Conservation (phyloP, 306 rosid genomes). For the Oemleria cerasiformis region DNA sequence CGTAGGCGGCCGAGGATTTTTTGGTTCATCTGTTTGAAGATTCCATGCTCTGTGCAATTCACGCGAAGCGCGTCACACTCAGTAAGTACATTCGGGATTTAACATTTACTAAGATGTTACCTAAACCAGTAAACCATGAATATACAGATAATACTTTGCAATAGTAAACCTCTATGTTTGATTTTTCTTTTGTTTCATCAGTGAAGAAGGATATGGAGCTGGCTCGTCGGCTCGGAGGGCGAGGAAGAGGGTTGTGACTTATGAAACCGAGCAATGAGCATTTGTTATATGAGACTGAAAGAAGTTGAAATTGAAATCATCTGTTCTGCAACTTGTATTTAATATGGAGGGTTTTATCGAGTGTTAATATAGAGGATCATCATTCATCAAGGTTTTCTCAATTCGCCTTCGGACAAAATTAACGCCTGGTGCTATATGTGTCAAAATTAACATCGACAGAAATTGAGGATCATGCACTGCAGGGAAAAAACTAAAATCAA, state of each 20-base stretch:
- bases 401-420: too few species aligned
- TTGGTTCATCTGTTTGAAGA: constrained; percentile 70
- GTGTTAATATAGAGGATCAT: too few species aligned
- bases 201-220: constrained; percentile 92
- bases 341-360: too few species aligned
- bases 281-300: too few species aligned
- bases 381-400: too few species aligned
- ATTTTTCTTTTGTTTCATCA: constrained; percentile 15
- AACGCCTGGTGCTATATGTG: too few species aligned
- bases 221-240: constrained; percentile 74
- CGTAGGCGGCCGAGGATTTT: constrained; percentile 82
- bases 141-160: constrained; percentile 7
- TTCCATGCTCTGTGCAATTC: constrained; percentile 86
- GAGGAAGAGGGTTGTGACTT: constrained; percentile 34
- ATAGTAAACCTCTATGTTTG: neutral
- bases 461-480: too few species aligned
- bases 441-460: too few species aligned
- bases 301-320: too few species aligned
- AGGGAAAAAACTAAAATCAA: too few species aligned
- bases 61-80: constrained; percentile 85
- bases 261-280: too few species aligned
- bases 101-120: neutral
- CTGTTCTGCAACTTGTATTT: too few species aligned
- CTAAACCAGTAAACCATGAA: neutral
- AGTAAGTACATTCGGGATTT: constrained; percentile 53